Conservation (phyloP, 148 eudicot genomes). For the Dysphania ambrosioides region DNA sequence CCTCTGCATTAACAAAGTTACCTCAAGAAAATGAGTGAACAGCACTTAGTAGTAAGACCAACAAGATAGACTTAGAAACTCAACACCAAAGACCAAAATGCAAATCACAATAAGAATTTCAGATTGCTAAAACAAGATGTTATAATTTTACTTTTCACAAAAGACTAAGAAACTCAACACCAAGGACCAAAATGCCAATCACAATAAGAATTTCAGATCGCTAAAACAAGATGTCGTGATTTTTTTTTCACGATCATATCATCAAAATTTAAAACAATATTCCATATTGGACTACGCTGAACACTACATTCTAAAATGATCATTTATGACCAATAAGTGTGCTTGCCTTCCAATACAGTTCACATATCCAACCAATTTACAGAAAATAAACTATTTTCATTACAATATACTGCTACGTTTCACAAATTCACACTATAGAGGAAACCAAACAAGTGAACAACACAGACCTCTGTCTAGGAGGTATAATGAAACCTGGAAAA, state of each 20-base stretch:
- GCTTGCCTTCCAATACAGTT: neutral
- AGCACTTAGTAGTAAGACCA: neutral
- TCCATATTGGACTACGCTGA: neutral
- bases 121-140: neutral
- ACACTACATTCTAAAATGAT: neutral
- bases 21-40: neutral
- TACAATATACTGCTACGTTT: neutral
- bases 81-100: no score
- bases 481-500: neutral
- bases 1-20: slow-evolving; percentile 41
- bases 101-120: neutral
- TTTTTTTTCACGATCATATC: neutral
- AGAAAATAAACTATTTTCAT: neutral
- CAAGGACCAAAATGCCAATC: no score
- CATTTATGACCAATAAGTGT: neutral
- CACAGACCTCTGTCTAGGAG: neutral
- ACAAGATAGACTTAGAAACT: neutral
- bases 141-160: neutral
- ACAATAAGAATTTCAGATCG: neutral
- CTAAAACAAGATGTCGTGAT: neutral
- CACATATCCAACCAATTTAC: neutral
- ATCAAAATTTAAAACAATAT: neutral
- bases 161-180: neutral
- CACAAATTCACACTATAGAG: neutral
- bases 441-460: neutral